phyloP scores from a whole-genome alignment of 2,329 filamentous ascomycete species.

The Xylariaceae sp. region DNA sequence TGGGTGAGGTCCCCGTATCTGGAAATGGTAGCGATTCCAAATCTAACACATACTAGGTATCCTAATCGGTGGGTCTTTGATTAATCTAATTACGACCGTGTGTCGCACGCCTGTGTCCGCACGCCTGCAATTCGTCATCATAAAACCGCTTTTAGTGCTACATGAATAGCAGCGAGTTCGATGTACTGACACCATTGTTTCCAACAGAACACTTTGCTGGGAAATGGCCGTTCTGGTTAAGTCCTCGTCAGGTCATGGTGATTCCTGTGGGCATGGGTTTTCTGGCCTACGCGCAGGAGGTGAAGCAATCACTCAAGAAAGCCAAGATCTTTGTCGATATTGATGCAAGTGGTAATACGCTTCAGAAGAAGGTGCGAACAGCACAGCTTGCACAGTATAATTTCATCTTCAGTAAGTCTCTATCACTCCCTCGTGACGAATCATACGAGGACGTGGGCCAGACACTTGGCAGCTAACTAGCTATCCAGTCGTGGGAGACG shows the following conservation, averaged over 20 bases:
- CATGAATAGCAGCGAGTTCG: no score
- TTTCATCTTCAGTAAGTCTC: slow-evolving; percentile 69
- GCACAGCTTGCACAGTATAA: slow-evolving; percentile 81
- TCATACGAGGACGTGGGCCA: background rate
- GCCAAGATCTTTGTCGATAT: slow-evolving; percentile 69
- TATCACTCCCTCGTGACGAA: slow-evolving; percentile 30
- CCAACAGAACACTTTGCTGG: slow-evolving; percentile 81
- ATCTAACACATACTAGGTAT: background rate
- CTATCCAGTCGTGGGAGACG: slow-evolving; percentile 55
- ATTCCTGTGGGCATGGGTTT: slow-evolving; percentile 73
- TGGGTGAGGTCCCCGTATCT: slow-evolving; percentile 42
- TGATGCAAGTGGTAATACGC: slow-evolving; percentile 72
- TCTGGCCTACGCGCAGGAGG: slow-evolving; percentile 72
- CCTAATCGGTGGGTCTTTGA: background rate
- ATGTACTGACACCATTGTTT: slow-evolving; percentile 32
- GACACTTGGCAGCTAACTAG: background rate
- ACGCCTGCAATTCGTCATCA: no score
- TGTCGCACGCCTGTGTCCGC: no score
- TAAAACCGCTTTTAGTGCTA: no score
- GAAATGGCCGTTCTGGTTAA: slow-evolving; percentile 89
- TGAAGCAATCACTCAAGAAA: slow-evolving; percentile 65
- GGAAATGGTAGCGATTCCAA: background rate
- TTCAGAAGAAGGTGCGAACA: slow-evolving; percentile 86
- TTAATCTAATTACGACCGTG: background rate
- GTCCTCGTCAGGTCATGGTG: slow-evolving; percentile 76